phyloP scores from a whole-genome alignment of 768 basidiomycete species.

The Boletus rubescentipes region DNA sequence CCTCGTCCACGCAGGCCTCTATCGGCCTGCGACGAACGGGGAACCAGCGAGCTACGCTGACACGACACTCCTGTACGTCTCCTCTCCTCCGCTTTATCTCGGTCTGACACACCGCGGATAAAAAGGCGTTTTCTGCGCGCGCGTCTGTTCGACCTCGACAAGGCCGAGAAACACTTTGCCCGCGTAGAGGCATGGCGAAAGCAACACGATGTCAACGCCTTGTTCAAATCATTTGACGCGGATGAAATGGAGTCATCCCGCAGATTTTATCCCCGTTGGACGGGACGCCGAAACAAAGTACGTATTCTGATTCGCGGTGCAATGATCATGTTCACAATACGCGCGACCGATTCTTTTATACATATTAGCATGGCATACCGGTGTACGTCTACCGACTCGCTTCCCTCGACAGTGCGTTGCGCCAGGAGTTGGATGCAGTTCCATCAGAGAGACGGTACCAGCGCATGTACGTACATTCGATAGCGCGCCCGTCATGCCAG shows the following conservation, averaged over 20 bases:
- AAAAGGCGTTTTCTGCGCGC: slow-evolving; percentile 84
- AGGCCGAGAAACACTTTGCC: slow-evolving; percentile 71
- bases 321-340: not conserved
- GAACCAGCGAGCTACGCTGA: slow-evolving; percentile 58
- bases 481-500: not conserved
- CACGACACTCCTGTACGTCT: slow-evolving; percentile 58
- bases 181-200: slow-evolving; percentile 68
- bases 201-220: slow-evolving; percentile 56
- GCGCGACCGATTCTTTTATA: not conserved
- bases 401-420: slow-evolving; percentile 49
- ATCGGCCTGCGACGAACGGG: slow-evolving; percentile 37
- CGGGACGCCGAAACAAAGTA: slow-evolving; percentile 75
- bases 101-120: not conserved
- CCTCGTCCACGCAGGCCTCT: slow-evolving; percentile 52
- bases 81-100: not conserved
- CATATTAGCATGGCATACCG: slow-evolving; percentile 58
- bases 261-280: slow-evolving; percentile 79
- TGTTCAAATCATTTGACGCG: slow-evolving; percentile 58
- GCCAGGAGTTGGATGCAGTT: slow-evolving; percentile 59
- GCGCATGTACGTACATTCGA: slow-evolving; percentile 56
- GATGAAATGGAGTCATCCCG: slow-evolving; percentile 60
- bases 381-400: slow-evolving; percentile 75
- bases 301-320: not conserved
- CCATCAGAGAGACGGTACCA: slow-evolving; percentile 58
- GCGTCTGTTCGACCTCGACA: slow-evolving; percentile 58